Evolutionary conservation across 2,329 filamentous ascomycete genomes (phyloP).

Genomic region (Didymella exigua): DNA sequence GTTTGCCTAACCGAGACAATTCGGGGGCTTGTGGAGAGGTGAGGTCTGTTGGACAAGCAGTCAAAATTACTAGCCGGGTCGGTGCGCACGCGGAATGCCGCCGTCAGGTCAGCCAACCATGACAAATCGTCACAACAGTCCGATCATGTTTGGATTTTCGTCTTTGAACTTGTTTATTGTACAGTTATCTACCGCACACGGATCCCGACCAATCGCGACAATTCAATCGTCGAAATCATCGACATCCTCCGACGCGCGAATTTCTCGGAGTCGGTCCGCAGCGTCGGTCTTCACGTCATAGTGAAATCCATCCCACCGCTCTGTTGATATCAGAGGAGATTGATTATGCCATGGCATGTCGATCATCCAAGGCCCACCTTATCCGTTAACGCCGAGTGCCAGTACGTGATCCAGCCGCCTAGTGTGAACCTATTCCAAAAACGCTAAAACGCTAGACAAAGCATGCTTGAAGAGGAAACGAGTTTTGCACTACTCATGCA

Average conservation of each 20-base stretch:
- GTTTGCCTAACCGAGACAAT: conserved; percentile 23
- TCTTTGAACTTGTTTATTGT: conserved; percentile 2
- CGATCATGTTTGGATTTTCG: too few relatives aligned
- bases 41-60: neutral
- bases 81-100: neutral
- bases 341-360: conserved; percentile 9
- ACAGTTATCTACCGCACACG: neutral
- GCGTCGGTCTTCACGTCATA: conserved; percentile 31
- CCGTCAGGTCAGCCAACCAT: neutral
- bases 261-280: conserved; percentile 9
- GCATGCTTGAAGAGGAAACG: conserved; percentile 27
- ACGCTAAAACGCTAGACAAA: conserved; percentile 46
- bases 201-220: neutral
- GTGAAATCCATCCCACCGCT: conserved; percentile 24
- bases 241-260: neutral
- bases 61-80: conserved; percentile 6
- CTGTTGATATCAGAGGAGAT: conserved; percentile 19
- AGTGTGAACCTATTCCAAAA: conserved; percentile 32
- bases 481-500: conserved; percentile 31
- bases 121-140: neutral
- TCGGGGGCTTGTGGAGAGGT: neutral
- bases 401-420: conserved; percentile 28
- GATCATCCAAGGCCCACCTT: conserved; percentile 14
- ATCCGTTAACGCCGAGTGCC: conserved; percentile 28
- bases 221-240: neutral